Conservation (phyloP, 2,329 filamentous ascomycete species). For the Aspergillus carbonarius region DNA sequence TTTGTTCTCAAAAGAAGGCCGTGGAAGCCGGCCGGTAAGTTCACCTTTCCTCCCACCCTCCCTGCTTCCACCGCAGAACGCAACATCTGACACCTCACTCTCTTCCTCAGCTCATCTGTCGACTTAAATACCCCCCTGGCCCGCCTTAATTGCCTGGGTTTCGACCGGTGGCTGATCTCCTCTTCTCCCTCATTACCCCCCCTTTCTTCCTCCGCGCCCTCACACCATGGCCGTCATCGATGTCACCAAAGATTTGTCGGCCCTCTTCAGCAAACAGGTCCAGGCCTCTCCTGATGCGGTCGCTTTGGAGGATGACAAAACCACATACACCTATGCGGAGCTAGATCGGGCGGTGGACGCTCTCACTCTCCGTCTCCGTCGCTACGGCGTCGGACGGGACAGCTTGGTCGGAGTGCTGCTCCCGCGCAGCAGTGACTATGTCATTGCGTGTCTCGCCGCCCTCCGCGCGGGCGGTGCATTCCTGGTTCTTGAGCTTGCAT, state of each 20-base stretch:
- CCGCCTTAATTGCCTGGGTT: background rate
- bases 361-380: conserved; percentile 64
- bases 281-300: conserved; percentile 65
- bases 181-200: background rate
- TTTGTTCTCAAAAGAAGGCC: background rate
- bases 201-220: background rate
- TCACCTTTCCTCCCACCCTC: background rate
- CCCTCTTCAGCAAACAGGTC: conserved; percentile 69
- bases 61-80: background rate
- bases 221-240: conserved; percentile 65
- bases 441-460: conserved; percentile 75
- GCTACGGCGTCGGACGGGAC: conserved; percentile 69
- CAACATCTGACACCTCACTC: background rate
- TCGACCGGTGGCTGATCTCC: background rate
- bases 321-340: conserved; percentile 69
- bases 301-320: conserved; percentile 69
- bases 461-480: conserved; percentile 77
- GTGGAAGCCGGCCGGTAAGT: background rate
- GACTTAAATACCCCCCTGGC: background rate
- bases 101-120: background rate
- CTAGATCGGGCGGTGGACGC: conserved; percentile 65
- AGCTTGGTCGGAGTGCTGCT: conserved; percentile 73
- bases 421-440: conserved; percentile 73
- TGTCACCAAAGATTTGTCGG: conserved; percentile 68
- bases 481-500: conserved; percentile 75